These are phyloP conservation scores for Ustilago vetiveriae DNA, from an alignment of 1,284 basidiomycete genomes.

Conservation along the genomic window DNA sequence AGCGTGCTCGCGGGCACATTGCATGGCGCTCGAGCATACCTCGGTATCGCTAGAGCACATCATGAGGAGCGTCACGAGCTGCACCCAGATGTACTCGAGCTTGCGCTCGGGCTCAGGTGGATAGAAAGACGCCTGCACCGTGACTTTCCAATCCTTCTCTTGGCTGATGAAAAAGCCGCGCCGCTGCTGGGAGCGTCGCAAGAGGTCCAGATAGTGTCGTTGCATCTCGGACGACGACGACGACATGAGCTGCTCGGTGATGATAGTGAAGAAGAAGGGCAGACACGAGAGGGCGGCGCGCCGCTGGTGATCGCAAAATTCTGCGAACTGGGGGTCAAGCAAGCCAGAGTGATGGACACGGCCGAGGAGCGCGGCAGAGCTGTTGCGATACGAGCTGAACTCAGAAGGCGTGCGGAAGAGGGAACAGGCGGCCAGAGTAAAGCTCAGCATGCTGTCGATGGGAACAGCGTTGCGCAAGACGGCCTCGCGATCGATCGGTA, in stretches of 20 bases:
- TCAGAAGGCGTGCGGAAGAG: conserved; percentile 33
- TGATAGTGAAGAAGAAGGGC: conserved; percentile 38
- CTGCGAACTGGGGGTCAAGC: conserved; percentile 15
- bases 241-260: conserved; percentile 45
- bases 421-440: conserved; percentile 26
- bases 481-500: conserved; percentile 31
- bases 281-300: conserved; percentile 28
- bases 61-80: conserved; percentile 48
- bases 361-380: conserved; percentile 14
- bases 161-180: conserved; percentile 33
- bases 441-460: conserved; percentile 45
- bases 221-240: conserved; percentile 38
- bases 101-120: conserved; percentile 33
- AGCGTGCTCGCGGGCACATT: conserved; percentile 37
- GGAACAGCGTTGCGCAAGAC: conserved; percentile 36
- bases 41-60: conserved; percentile 61
- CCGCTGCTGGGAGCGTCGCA: conserved; percentile 30
- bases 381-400: conserved; percentile 28
- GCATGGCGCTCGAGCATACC: conserved; percentile 55
- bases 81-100: conserved; percentile 35
- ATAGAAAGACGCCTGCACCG: conserved; percentile 22
- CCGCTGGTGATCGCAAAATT: conserved; percentile 25
- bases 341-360: conserved; percentile 22
- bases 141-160: conserved; percentile 11
- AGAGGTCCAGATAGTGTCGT: conserved; percentile 47